A percentile compares a stretch with the other conserved stretches of the same genome.
phyloP scores from a whole-genome alignment of 2,329 filamentous ascomycete genomes.

The Ceratocystis papillata region DNA sequence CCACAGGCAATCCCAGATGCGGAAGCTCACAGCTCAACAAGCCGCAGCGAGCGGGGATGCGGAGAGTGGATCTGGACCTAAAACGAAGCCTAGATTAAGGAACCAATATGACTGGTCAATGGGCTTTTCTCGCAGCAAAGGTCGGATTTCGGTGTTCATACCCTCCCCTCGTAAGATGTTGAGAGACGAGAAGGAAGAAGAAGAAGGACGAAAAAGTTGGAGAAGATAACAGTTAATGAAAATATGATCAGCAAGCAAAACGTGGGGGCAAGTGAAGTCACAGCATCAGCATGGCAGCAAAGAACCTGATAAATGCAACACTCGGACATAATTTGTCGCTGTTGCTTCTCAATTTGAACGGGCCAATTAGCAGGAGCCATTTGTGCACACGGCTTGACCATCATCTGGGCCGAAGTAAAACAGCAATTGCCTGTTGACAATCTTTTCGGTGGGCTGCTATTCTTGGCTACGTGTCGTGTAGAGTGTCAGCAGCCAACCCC shows the following conservation, averaged over 20 bases:
- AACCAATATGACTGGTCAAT: conserved; percentile 1
- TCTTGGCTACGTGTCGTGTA: not conserved
- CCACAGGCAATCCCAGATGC: not conserved
- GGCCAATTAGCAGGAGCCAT: not conserved
- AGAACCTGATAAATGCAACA: not conserved
- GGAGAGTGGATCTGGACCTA: not conserved
- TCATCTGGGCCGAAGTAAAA: not conserved
- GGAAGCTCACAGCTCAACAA: not conserved
- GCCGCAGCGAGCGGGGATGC: not conserved
- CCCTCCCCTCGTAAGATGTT: not conserved
- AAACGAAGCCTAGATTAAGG: not conserved
- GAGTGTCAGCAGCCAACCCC: not conserved
- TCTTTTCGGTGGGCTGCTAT: not conserved
- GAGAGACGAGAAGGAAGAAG: too few relatives aligned
- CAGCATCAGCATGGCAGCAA: not conserved
- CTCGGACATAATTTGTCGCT: not conserved
- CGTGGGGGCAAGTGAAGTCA: not conserved
- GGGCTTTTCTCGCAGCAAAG: conserved; percentile 6
- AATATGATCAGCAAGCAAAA: not conserved
- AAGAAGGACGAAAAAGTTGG: not conserved
- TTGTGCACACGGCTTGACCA: conserved; percentile 1
- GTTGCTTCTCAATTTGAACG: not conserved
- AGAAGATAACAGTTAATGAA: not conserved
- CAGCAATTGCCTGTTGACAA: not conserved
- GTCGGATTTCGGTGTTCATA: conserved; percentile 10